Evolutionary conservation across 768 basidiomycete species (phyloP), one percentile per base, ranked within the genome.

Genomic region (Hygrophorus russula): DNA sequence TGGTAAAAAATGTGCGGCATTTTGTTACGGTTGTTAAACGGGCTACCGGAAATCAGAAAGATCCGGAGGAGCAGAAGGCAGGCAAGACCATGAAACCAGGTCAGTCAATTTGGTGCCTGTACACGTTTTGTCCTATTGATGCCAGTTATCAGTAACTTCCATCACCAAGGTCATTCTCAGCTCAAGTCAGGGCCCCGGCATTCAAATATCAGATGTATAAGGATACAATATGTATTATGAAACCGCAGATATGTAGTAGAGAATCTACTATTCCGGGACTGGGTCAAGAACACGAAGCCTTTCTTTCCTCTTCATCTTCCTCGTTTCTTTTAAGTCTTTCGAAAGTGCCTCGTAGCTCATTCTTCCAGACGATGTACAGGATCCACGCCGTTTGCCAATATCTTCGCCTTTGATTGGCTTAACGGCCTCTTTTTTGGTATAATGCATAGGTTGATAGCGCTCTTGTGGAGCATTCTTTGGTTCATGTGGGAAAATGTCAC

Each of bases 401-500:
- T 80, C 77, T 24, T 55, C 47, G 34, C 59, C 57, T 39, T 58
- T 60, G 5, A 51, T 46, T 24, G 24, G 24, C 24, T 7, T 24
- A 24, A 24, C 24, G 24, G 4, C 24, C 24, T 24, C 24, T 7
- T 24, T 24, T 24, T 24, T 24, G 7, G 24, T 24, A 24, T 24
- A 7, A 48, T 53, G 59, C 45, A 53, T 56, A 35, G 66, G 62
- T 52, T 73, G 68, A 53, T 68, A 64, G 2, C 82, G 78, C 49
- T 80, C 75, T 44, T 85, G 76, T 0, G 84, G 78, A 5, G 68
- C 55, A 55, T 85, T 88, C 61, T 91, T 92, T 4, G 91, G 78
- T 13, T 68, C 62, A 56, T 97, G 93, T 15, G 96, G 96, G 62
- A 98, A 97, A 17, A 89, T 68, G 58, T 98, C 96, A 14, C 96